Evolutionary conservation across 441 rosid species (phyloP), one percentile per base, ranked within the genome.

Genomic region (Breynia disticha): DNA sequence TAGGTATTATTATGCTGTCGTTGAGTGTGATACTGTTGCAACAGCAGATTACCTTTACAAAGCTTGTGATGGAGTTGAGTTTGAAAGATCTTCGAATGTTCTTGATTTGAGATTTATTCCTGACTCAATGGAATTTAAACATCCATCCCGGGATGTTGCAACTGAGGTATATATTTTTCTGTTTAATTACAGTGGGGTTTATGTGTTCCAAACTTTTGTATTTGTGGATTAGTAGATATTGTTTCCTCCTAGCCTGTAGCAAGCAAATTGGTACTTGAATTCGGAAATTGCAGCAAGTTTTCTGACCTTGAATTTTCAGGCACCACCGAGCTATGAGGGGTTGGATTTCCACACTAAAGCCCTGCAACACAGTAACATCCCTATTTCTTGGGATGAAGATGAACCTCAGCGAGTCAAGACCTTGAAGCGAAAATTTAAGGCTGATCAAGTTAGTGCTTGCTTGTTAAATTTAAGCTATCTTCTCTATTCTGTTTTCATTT

Each of bases 61-160:
- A 60, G 59, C 75, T 48, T 86, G 98, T 60, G 95, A 91, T 76
- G 98, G 97, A 48, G 59, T 66, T 50, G 98, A 91, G 72, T 81
- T 91, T 69, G 98, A 81, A 74, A 81, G 89, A 64, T 86, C 98
- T 22, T 77, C 98, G n/a, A 93, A 86, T 79, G 86, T 84, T 66
- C 85, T 93, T 37, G 98, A 93, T 63, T 72, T 93, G 55, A 84
- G 97, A 73, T 93, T 84, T 72, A 77, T 93, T 71, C 97, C 98
- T 1, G 95, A 93, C 60, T 73, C 90, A 18, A 79, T 84, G 89
- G 97, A 88, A 60, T 84, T 88, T 68, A 81, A 82, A 71, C 81
- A 86, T 71, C 76, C 82, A n/a, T 87, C 95, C 21, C 89, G 88
- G 48, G 98, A 93, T 69, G 74, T 73, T 68, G 85, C 95, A 19